These are phyloP conservation scores for Fistulina hepatica DNA, from an alignment of 1,284 basidiomycete species.

Conservation along the genomic window DNA sequence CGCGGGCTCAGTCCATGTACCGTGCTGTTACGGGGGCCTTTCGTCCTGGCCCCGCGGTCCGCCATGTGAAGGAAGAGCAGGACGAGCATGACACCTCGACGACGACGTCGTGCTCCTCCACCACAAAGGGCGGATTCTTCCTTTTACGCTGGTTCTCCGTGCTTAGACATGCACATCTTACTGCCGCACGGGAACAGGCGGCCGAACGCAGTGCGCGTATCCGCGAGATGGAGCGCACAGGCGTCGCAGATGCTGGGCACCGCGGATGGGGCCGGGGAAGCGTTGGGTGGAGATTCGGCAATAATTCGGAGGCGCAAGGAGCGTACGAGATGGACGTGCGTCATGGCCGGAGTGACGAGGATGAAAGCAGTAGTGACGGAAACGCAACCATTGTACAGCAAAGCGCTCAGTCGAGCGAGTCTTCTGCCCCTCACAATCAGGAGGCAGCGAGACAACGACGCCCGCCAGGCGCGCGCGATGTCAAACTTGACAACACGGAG, in stretches of 20 bases:
- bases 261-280: slow-evolving; percentile 65
- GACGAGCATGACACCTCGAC: slow-evolving; percentile 2
- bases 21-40: slow-evolving; percentile 41
- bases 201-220: slow-evolving; percentile 52
- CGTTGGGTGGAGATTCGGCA: slow-evolving; percentile 42
- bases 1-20: slow-evolving; percentile 42
- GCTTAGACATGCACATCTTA: slow-evolving; percentile 51
- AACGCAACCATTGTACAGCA: no score
- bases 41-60: slow-evolving; percentile 1
- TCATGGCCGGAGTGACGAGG: no score
- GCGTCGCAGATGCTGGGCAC: slow-evolving; percentile 19
- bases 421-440: neutral
- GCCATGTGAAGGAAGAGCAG: neutral
- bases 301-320: slow-evolving; percentile 11
- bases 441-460: slow-evolving; percentile 8
- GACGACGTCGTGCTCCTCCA: slow-evolving; percentile 15
- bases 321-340: slow-evolving; percentile 12
- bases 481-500: neutral
- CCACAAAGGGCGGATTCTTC: slow-evolving; percentile 24
- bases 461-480: no score
- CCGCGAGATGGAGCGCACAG: slow-evolving; percentile 41
- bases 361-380: no score
- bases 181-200: slow-evolving; percentile 56
- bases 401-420: slow-evolving; percentile 2
- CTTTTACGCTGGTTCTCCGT: slow-evolving; percentile 39